These are phyloP conservation scores for Rhizoclosmatium sp. DNA, from an alignment of 192 early-diverging fungal genomes.

Conservation along the genomic window DNA sequence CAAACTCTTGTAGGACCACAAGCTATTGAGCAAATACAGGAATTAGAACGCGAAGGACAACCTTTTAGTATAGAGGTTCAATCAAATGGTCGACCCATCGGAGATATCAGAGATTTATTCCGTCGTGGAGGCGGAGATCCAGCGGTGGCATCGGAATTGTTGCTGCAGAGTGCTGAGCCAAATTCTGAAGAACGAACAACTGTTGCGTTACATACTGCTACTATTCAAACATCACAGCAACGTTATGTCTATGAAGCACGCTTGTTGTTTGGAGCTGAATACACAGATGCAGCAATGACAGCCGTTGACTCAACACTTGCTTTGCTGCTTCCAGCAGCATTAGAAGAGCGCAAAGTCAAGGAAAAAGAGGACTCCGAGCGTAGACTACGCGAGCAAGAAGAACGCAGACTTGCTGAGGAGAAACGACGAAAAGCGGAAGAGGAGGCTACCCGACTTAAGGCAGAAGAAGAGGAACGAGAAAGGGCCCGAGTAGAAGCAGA, in stretches of 20 bases:
- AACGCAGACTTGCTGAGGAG: slow-evolving; percentile 49
- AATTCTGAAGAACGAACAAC: slow-evolving; percentile 14
- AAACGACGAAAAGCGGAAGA: slow-evolving; percentile 39
- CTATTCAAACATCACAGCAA: slow-evolving; percentile 44
- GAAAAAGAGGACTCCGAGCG: slow-evolving; percentile 34
- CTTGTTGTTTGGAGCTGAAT: slow-evolving; percentile 74
- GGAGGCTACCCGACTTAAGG: slow-evolving; percentile 58
- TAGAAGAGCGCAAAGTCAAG: slow-evolving; percentile 54
- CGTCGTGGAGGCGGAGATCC: slow-evolving; percentile 17
- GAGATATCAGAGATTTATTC: slow-evolving; percentile 28
- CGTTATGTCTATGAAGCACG: slow-evolving; percentile 89
- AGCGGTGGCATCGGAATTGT: neutral
- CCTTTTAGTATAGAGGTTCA: slow-evolving; percentile 33
- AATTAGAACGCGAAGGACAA: slow-evolving; percentile 19
- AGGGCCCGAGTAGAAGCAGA: slow-evolving; percentile 46
- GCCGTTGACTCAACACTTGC: slow-evolving; percentile 74
- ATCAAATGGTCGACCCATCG: slow-evolving; percentile 24
- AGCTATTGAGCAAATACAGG: slow-evolving; percentile 26
- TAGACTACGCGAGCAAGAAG: slow-evolving; percentile 66
- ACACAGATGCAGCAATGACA: slow-evolving; percentile 63
- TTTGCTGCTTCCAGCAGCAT: slow-evolving; percentile 75
- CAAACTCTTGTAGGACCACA: slow-evolving; percentile 32
- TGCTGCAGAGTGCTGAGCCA: neutral
- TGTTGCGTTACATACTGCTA: slow-evolving; percentile 5
- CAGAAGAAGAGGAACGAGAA: slow-evolving; percentile 69